These are phyloP conservation scores for Celoporthe dispersa DNA, from an alignment of 2,329 filamentous ascomycete species.

Conservation along the genomic window DNA sequence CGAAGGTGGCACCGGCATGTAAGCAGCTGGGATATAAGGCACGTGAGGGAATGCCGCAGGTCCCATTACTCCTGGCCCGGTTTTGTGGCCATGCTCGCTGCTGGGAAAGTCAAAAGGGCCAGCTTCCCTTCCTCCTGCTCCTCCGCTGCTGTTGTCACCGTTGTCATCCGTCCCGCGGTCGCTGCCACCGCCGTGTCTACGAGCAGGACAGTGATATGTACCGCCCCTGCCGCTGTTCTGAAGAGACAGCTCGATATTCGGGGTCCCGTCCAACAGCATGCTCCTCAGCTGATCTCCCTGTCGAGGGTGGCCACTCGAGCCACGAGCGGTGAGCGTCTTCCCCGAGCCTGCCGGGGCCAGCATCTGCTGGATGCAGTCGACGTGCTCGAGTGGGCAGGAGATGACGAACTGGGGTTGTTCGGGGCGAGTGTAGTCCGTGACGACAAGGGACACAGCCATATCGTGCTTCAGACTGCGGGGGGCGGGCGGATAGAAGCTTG, in stretches of 20 bases:
- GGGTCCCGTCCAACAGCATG: slow-evolving; percentile 27
- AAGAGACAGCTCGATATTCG: slow-evolving; percentile 26
- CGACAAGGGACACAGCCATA: slow-evolving; percentile 25
- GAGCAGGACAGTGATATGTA: neutral
- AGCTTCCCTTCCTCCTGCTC: neutral
- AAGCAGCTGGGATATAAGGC: neutral
- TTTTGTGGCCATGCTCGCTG: neutral
- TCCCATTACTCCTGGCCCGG: neutral
- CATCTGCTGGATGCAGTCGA: slow-evolving; percentile 17
- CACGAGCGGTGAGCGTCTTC: slow-evolving; percentile 17
- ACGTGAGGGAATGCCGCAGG: neutral
- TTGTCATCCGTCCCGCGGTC: neutral
- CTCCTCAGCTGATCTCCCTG: slow-evolving; percentile 22
- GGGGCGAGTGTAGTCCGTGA: slow-evolving; percentile 24
- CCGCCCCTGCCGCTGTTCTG: neutral
- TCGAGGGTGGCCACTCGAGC: slow-evolving; percentile 22
- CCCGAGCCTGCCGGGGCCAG: slow-evolving; percentile 19
- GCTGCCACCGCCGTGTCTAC: neutral
- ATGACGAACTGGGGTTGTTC: slow-evolving; percentile 28
- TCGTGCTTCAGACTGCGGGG: slow-evolving; percentile 27
- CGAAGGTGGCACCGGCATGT: neutral
- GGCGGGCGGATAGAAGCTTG: slow-evolving; percentile 16
- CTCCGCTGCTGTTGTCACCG: neutral
- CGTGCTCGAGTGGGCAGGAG: slow-evolving; percentile 27
- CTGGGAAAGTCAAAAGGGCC: neutral